These are phyloP conservation scores for Pythium biforme DNA, from an alignment of 352 stramenopile genomes.

Conservation along the genomic window DNA sequence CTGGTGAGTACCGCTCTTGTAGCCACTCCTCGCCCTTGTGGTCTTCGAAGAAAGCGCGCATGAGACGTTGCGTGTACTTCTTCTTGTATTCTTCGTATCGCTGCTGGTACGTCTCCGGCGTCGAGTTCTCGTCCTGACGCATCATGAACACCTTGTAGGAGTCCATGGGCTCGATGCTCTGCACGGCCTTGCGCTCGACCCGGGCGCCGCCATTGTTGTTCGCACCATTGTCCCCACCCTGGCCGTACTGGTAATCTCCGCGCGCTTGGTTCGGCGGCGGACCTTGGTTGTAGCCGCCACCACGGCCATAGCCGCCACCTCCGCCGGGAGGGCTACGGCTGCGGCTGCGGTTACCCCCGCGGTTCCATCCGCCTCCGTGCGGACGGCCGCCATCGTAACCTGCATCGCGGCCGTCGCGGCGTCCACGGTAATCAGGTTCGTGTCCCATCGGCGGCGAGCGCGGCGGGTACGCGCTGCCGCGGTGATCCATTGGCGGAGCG, in stretches of 20 bases:
- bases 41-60: constrained; percentile 82
- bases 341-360: constrained; percentile 30
- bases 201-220: constrained; percentile 15
- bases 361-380: constrained; percentile 21
- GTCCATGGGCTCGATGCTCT: constrained; percentile 65
- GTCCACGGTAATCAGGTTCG: constrained; percentile 30
- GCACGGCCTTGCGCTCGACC: constrained; percentile 35
- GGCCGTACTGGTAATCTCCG: constrained; percentile 16
- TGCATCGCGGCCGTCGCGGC: constrained; percentile 30
- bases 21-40: constrained; percentile 87
- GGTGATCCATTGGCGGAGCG: constrained; percentile 29
- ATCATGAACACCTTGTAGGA: constrained; percentile 90
- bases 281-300: constrained; percentile 14
- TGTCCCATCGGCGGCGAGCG: constrained; percentile 5
- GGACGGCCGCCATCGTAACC: constrained; percentile 27
- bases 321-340: constrained; percentile 35
- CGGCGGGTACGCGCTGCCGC: constrained; percentile 26
- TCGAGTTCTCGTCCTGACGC: constrained; percentile 77
- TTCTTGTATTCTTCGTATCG: constrained; percentile 90
- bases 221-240: constrained; percentile 4
- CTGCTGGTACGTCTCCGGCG: constrained; percentile 81
- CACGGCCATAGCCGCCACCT: constrained; percentile 12
- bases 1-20: constrained; percentile 82
- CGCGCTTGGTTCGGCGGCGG: constrained; percentile 14
- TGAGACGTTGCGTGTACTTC: constrained; percentile 73